A percentile compares a stretch with the other conserved stretches of the same genome.
These are phyloP conservation scores for Capronia americana DNA, from an alignment of 2,329 filamentous ascomycete genomes.

Conservation along the genomic window DNA sequence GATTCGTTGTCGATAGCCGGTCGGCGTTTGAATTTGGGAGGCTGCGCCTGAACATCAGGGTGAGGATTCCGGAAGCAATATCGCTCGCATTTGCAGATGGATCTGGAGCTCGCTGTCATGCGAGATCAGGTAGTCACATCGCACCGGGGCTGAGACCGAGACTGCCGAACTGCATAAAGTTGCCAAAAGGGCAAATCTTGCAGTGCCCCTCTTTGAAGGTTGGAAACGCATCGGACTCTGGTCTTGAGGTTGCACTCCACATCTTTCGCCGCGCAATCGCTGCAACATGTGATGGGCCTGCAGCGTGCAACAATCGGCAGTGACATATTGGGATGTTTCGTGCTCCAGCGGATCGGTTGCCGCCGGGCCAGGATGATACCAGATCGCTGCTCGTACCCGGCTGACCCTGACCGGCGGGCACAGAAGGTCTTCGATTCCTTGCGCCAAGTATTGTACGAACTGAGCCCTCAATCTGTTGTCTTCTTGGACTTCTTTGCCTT, in stretches of 20 bases:
- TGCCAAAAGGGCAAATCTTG: not conserved
- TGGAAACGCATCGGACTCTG: not conserved
- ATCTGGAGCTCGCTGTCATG: not conserved
- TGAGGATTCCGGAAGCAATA: not conserved
- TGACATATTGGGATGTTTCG: not conserved
- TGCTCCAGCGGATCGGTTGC: not conserved
- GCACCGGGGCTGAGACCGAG: not conserved
- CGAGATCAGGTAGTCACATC: not conserved
- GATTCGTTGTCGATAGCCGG: slow-evolving; percentile 24
- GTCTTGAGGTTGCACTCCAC: not conserved
- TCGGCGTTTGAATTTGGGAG: slow-evolving; percentile 21
- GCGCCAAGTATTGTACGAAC: not conserved
- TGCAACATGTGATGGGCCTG: not conserved
- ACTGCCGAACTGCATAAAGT: not conserved
- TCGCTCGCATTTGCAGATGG: not conserved
- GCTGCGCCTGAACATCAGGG: not conserved
- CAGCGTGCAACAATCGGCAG: not conserved
- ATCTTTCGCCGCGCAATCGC: not conserved
- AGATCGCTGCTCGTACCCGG: not conserved
- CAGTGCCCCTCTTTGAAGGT: not conserved
- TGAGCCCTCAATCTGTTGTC: slow-evolving; percentile 8
- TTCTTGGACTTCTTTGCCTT: slow-evolving; percentile 31
- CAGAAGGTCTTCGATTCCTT: not conserved
- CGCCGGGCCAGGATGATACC: not conserved
- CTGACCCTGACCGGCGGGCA: not conserved